A percentile compares a stretch with the other conserved stretches of the same genome.
These are phyloP conservation scores for Russula emetica DNA, from an alignment of 768 basidiomycete species.

Conservation along the genomic window DNA sequence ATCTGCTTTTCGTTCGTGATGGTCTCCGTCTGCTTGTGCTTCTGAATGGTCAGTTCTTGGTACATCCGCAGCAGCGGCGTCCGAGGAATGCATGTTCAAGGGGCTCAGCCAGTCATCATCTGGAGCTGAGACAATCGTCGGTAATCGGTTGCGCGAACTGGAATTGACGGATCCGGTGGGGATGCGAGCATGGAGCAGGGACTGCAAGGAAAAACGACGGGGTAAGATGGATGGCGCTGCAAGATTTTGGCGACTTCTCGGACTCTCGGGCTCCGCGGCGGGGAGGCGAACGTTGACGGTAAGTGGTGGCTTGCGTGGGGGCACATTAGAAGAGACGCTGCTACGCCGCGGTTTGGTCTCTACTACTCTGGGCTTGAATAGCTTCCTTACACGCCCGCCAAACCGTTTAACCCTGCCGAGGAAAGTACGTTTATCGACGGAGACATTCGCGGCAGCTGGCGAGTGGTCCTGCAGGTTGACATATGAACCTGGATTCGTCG, in stretches of 20 bases:
- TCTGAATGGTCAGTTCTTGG: background rate
- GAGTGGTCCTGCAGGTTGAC: background rate
- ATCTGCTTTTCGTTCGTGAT: constrained; percentile 1
- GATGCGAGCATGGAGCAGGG: constrained; percentile 20
- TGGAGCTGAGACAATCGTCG: constrained; percentile 12
- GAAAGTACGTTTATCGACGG: constrained; percentile 20
- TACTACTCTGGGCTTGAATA: constrained; percentile 17
- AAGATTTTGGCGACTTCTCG: constrained; percentile 2
- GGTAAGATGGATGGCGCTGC: background rate
- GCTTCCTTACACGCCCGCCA: constrained; percentile 23
- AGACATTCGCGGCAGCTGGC: background rate
- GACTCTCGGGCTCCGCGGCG: constrained; percentile 7
- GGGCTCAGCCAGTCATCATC: constrained; percentile 4
- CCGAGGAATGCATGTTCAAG: background rate
- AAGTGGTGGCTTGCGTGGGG: constrained; percentile 3
- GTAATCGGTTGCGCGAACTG: constrained; percentile 15
- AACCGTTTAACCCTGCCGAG: constrained; percentile 21
- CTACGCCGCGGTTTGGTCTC: constrained; percentile 16
- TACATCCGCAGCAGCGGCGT: background rate
- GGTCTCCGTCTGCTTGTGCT: background rate
- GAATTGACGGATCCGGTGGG: constrained; percentile 6
- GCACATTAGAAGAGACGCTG: constrained; percentile 11
- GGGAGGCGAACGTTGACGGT: constrained; percentile 19
- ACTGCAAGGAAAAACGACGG: constrained; percentile 25
- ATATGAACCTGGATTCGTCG: background rate